Percentiles rank a stretch among this genome's conserved stretches.
These are phyloP conservation scores for Pistacia vera DNA, from an alignment of 345 rosid genomes.

Conservation along the genomic window DNA sequence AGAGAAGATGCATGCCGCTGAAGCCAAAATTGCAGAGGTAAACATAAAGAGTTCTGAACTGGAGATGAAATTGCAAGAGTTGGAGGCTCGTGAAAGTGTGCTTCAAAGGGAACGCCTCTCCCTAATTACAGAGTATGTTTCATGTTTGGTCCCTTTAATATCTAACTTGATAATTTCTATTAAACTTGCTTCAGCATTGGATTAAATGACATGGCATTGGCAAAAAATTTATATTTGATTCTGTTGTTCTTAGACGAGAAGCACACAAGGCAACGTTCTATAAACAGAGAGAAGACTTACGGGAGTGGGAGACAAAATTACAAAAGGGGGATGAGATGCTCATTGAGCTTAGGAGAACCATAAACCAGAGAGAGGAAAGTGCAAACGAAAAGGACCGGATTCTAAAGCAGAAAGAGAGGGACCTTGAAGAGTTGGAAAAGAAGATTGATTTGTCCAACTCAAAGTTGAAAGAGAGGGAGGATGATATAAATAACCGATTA, in stretches of 20 bases:
- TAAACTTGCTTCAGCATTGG: slow-evolving; percentile 5
- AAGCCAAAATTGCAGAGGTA: slow-evolving; percentile 66
- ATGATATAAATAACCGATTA: slow-evolving; percentile 42
- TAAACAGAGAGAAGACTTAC: slow-evolving; percentile 73
- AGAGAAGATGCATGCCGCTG: slow-evolving; percentile 52
- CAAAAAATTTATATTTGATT: slow-evolving; percentile 11
- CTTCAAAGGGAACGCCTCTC: slow-evolving; percentile 68
- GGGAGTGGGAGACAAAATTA: slow-evolving; percentile 74
- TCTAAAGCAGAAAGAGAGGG: slow-evolving; percentile 53
- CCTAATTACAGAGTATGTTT: slow-evolving; percentile 63
- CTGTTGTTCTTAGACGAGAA: slow-evolving; percentile 59
- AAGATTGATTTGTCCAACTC: slow-evolving; percentile 47
- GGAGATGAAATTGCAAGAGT: slow-evolving; percentile 70
- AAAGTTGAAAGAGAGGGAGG: slow-evolving; percentile 62
- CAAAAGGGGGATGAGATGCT: slow-evolving; percentile 50
- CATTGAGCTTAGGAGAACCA: slow-evolving; percentile 49
- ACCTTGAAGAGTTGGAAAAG: slow-evolving; percentile 55
- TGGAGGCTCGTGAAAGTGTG: slow-evolving; percentile 66
- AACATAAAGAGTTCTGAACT: slow-evolving; percentile 59
- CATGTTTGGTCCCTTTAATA: slow-evolving; percentile 6
- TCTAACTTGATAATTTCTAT: neutral
- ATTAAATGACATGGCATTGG: slow-evolving; percentile 6
- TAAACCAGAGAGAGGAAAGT: slow-evolving; percentile 60
- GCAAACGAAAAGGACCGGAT: slow-evolving; percentile 47
- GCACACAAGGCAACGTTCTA: slow-evolving; percentile 67